Conservation (phyloP, 129 eudicot genomes). For the Logfia minima region DNA sequence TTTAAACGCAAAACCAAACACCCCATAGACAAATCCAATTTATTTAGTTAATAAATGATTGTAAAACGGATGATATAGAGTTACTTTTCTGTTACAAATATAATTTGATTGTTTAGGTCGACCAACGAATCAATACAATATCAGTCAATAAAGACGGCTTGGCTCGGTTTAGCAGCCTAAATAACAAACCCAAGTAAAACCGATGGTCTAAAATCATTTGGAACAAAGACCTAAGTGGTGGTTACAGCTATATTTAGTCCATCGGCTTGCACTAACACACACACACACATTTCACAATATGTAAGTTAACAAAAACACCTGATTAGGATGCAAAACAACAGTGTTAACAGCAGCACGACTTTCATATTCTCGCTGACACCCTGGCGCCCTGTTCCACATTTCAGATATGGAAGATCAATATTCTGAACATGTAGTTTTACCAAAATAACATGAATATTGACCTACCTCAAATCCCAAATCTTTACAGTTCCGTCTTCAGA, state of each 20-base stretch:
- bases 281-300: not conserved
- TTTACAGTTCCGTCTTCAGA: constrained; percentile 99
- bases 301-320: constrained; percentile 47
- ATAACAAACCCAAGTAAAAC: not conserved
- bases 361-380: constrained; percentile 97
- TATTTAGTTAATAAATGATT: not conserved
- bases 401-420: constrained; percentile 13
- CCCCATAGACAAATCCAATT: not conserved
- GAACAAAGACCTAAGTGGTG: not conserved
- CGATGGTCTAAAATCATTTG: not conserved
- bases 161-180: not conserved
- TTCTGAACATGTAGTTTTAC: not conserved
- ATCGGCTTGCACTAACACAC: not conserved
- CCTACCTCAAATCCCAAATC: constrained; percentile 96
- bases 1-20: not conserved
- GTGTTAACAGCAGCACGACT: constrained; percentile 99
- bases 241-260: not conserved
- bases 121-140: not conserved
- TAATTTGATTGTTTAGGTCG: not conserved
- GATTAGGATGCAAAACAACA: constrained; percentile 98
- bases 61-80: not conserved
- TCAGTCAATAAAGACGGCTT: not conserved
- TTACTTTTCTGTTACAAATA: not conserved
- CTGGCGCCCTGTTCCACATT: constrained; percentile 70
- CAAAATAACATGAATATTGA: constrained; percentile 11